Percentiles rank a stretch among this genome's conserved stretches.
These are phyloP conservation scores for Vigna hirtella DNA, from an alignment of 306 rosid species.

Conservation along the genomic window DNA sequence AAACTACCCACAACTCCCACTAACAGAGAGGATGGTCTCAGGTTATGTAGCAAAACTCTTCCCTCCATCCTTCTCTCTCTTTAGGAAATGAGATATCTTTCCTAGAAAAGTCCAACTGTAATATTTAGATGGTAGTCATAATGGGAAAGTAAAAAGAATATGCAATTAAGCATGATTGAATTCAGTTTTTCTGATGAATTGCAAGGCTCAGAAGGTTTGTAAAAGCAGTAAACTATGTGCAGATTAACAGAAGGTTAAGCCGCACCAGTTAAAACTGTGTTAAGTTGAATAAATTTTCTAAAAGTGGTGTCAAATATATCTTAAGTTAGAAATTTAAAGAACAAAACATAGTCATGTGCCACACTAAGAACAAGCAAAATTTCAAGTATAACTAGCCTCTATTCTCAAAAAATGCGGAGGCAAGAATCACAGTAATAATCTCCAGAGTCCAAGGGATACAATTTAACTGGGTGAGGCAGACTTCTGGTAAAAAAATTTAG, in stretches of 20 bases:
- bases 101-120: constrained; percentile 6
- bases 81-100: background rate
- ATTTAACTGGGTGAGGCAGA: background rate
- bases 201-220: background rate
- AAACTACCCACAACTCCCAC: background rate
- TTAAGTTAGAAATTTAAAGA: constrained; percentile 36
- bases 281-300: constrained; percentile 7
- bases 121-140: background rate
- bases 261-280: background rate
- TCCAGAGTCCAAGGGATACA: background rate
- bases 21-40: background rate
- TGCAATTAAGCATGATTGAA: background rate
- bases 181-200: background rate
- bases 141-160: background rate
- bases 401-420: constrained; percentile 27
- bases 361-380: background rate
- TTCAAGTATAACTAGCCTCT: constrained; percentile 18
- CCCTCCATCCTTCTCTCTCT: background rate
- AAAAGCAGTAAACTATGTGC: background rate
- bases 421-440: background rate
- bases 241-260: background rate
- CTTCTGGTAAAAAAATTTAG: background rate
- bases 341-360: background rate
- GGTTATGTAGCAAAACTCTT: background rate
- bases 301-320: background rate